Percentiles rank a stretch among this genome's conserved stretches.
These are phyloP conservation scores for Salix purpurea DNA, from an alignment of 345 rosid species.

Conservation along the genomic window DNA sequence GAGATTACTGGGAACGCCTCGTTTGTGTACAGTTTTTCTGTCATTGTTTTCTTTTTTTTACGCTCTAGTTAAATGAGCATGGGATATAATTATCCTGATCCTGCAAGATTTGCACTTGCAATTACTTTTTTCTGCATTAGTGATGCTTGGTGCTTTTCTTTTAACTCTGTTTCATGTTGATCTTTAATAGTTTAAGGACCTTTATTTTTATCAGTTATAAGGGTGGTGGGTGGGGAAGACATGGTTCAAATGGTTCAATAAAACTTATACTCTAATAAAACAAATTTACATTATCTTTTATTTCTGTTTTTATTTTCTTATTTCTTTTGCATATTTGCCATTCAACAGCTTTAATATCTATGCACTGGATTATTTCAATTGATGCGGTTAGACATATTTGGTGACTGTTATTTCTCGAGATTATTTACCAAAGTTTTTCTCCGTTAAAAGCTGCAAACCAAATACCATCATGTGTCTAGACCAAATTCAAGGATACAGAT, in stretches of 20 bases:
- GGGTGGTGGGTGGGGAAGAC: background rate
- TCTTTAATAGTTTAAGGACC: background rate
- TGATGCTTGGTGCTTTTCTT: background rate
- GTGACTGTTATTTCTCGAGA: conserved; percentile 6
- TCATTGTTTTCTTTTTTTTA: background rate
- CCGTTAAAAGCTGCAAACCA: conserved; percentile 29
- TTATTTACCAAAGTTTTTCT: conserved; percentile 12
- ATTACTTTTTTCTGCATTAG: background rate
- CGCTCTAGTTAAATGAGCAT: background rate
- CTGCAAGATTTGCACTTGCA: background rate
- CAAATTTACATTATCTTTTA: background rate
- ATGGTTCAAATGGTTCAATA: background rate
- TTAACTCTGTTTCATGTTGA: background rate
- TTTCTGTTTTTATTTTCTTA: background rate
- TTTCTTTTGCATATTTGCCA: background rate
- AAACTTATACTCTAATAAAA: background rate
- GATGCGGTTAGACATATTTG: conserved; percentile 1
- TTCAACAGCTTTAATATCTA: background rate
- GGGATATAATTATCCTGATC: background rate
- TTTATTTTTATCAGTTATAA: background rate
- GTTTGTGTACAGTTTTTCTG: background rate
- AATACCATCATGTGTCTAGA: conserved; percentile 21
- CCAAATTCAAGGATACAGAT: conserved; percentile 14
- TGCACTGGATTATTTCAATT: background rate
- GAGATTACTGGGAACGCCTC: background rate